Base-by-base conservation (phyloP, 2,329 filamentous ascomycete species). In the Aspergillus proliferans region DNA sequence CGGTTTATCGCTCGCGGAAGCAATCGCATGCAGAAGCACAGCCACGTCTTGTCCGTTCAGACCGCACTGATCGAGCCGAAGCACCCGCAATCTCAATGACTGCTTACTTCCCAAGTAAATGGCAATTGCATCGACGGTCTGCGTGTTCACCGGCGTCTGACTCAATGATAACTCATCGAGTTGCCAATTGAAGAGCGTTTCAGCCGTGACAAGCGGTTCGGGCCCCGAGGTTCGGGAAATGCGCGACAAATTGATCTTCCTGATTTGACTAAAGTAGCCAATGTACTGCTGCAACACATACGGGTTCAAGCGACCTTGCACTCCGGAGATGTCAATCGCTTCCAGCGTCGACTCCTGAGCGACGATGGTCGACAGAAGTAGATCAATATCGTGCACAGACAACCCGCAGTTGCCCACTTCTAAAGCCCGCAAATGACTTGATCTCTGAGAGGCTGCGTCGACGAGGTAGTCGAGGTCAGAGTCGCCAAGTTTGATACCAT, bases 401-500 rank as follows among this genome's bases (percentile, higher is more conserved):
- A 76, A 51, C n/a, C 71, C 71, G 49, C 85, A 87, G 41, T 81
- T 76, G 45, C 82, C 82, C 47, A 86, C 74, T 58, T 87, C 85
- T 15, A 88, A 72, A 1, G 83, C 84, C 43, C 85, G 80, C 47
- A 88, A 73, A 58, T 84, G 81, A 49, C 83, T 85, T 22, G 73
- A 73, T 54, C 78, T 75, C 52, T 86, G 82, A 1, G 84, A 83
- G 8, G 84, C 81, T n/a, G 84, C 83, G 54, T 83, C 83, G 41
- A 86, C 81, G 42, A 85, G 59, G 57, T 73, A 76, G 54, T 87
- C 85, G 47, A 87, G 70, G 65, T 88, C 85, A 0, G 82, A 81
- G 47, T 88, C 85, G 38, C 82, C 83, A n/a, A 88, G 76, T 51
- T 80, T 77, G 52, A 87, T 84, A 10, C 83, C 83, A 52, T 82